These are phyloP conservation scores for Vickermania ingenoplastis DNA, from an alignment of 208 protist species.

Conservation along the genomic window DNA sequence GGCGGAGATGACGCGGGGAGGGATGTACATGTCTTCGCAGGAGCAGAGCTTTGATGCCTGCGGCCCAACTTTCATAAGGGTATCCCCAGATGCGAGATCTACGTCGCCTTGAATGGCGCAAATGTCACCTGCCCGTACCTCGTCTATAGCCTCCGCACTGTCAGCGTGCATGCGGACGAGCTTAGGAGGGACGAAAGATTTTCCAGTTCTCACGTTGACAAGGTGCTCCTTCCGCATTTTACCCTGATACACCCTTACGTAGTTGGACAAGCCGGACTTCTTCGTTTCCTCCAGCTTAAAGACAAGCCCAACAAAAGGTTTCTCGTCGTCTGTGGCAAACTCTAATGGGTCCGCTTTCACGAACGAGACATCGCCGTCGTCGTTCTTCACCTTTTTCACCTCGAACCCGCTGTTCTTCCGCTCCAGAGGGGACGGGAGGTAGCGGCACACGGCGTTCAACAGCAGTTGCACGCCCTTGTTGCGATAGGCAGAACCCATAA, in stretches of 20 bases:
- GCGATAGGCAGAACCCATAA: conserved; percentile 96
- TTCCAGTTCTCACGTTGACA: conserved; percentile 78
- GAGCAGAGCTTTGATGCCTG: conserved; percentile 58
- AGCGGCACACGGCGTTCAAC: conserved; percentile 94
- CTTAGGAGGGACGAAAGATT: conserved; percentile 90
- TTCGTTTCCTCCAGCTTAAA: conserved; percentile 98
- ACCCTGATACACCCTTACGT: conserved; percentile 98
- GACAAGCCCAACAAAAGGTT: conserved; percentile 93
- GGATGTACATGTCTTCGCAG: conserved; percentile 96
- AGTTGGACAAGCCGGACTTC: conserved; percentile 96
- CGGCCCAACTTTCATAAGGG: conserved; percentile 83
- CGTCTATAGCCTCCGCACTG: conserved; percentile 92
- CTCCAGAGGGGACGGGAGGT: conserved; percentile 95
- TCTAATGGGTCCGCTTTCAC: conserved; percentile 73
- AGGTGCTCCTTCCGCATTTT: conserved; percentile 89
- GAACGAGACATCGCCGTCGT: conserved; percentile 62
- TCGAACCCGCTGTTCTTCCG: conserved; percentile 73
- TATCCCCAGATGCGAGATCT: conserved; percentile 96
- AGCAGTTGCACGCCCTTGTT: conserved; percentile 98
- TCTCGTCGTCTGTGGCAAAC: conserved; percentile 81
- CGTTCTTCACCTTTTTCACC: conserved; percentile 81
- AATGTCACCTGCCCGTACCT: conserved; percentile 95
- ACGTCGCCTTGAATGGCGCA: conserved; percentile 97
- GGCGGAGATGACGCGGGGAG: conserved; percentile 97
- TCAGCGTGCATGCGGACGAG: conserved; percentile 98